Conservation (phyloP, 2,329 filamentous ascomycete species). For the Botrytis galanthina region DNA sequence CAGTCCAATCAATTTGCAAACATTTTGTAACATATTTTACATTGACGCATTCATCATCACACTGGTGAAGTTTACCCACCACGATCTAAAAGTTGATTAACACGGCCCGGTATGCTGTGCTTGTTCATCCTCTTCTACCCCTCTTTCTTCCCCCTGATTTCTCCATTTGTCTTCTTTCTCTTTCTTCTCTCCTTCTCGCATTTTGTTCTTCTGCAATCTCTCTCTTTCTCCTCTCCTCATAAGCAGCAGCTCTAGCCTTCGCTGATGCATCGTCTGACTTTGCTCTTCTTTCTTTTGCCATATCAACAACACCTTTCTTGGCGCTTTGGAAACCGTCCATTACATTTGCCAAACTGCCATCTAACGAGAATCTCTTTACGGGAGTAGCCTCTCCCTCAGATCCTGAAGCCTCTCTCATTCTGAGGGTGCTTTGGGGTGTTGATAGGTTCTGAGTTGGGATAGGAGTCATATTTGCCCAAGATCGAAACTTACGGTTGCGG, state of each 20-base stretch:
- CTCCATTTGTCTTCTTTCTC: conserved; percentile 2
- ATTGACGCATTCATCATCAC: conserved; percentile 1
- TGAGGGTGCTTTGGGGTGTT: not conserved
- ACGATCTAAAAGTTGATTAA: not conserved
- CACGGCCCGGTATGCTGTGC: not conserved
- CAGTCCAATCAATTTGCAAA: not conserved
- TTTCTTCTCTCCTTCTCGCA: not conserved
- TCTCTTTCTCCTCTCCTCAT: conserved; percentile 6
- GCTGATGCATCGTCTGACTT: conserved; percentile 4
- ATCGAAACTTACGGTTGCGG: conserved; percentile 42
- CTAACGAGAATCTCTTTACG: not conserved
- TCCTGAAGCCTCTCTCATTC: not conserved
- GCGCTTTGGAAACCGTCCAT: conserved; percentile 9
- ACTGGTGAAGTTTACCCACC: not conserved
- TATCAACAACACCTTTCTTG: not conserved
- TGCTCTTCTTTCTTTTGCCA: conserved; percentile 7
- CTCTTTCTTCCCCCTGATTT: not conserved
- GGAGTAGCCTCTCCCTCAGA: not conserved
- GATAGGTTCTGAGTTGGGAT: conserved; percentile 21
- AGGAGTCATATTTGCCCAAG: conserved; percentile 40
- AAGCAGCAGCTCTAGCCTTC: conserved; percentile 4
- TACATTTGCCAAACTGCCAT: conserved; percentile 10
- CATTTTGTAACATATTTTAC: conserved; percentile 6
- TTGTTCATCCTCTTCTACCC: not conserved
- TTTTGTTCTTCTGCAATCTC: conserved; percentile 10